phyloP scores from a whole-genome alignment of 2,329 filamentous ascomycete genomes.

The Colletotrichum higginsianum region DNA sequence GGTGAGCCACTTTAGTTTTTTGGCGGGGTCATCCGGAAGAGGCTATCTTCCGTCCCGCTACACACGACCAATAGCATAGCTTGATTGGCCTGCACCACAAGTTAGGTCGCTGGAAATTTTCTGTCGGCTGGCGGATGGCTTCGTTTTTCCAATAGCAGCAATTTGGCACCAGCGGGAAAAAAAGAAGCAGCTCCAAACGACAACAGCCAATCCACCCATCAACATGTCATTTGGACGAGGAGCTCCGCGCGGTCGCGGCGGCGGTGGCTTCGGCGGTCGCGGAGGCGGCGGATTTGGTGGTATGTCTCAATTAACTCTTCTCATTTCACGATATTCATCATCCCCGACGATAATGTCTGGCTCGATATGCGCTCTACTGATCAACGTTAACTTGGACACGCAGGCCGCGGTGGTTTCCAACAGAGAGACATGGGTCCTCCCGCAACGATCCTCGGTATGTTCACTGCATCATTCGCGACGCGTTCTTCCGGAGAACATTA shows the following conservation, averaged over 20 bases:
- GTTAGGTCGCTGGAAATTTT: conserved; percentile 43
- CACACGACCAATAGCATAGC: conserved; percentile 29
- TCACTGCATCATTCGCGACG: background rate
- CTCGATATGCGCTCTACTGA: background rate
- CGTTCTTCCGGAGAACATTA: background rate
- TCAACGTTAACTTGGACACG: conserved; percentile 17
- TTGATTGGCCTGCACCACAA: conserved; percentile 38
- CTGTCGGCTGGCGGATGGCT: conserved; percentile 24
- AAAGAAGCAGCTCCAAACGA: conserved; percentile 38
- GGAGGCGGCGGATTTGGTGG: conserved; percentile 35
- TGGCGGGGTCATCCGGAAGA: conserved; percentile 29
- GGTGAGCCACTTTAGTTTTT: background rate
- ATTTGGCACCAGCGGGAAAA: conserved; percentile 18
- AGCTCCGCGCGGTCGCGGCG: conserved; percentile 43
- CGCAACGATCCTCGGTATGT: conserved; percentile 42
- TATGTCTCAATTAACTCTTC: conserved; percentile 5
- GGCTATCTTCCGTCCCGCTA: conserved; percentile 30
- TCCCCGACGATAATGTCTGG: conserved; percentile 1
- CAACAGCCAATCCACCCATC: conserved; percentile 27
- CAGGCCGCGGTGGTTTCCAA: conserved; percentile 43
- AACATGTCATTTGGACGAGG: conserved; percentile 45
- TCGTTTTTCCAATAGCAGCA: conserved; percentile 30
- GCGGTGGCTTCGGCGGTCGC: conserved; percentile 43
- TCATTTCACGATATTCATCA: background rate
- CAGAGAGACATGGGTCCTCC: conserved; percentile 44